These are phyloP conservation scores for Alternaria gansuensis DNA, from an alignment of 2,329 filamentous ascomycete species.

Conservation along the genomic window DNA sequence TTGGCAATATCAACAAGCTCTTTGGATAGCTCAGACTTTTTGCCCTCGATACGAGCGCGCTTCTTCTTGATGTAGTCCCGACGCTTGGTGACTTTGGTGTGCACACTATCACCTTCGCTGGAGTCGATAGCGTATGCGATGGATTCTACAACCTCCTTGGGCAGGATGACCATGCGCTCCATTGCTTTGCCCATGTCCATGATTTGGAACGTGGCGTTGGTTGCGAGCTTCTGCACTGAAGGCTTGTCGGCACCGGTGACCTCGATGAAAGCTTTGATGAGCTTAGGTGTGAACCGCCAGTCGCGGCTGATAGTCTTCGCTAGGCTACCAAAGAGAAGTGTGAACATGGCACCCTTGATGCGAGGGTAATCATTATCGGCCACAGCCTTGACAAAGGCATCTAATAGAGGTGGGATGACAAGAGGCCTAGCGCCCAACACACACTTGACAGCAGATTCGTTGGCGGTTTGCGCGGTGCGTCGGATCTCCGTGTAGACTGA, in stretches of 20 bases:
- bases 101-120: constrained; percentile 65
- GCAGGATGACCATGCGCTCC: constrained; percentile 84
- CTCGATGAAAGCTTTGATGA: constrained; percentile 89
- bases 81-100: constrained; percentile 68
- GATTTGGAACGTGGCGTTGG: constrained; percentile 81
- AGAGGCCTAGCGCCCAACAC: constrained; percentile 87
- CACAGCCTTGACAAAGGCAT: constrained; percentile 79
- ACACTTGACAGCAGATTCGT: constrained; percentile 91
- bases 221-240: constrained; percentile 89
- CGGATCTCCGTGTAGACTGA: constrained; percentile 95
- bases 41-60: constrained; percentile 78
- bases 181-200: constrained; percentile 91
- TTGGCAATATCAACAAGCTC: constrained; percentile 82
- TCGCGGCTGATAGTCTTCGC: constrained; percentile 87
- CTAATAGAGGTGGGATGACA: constrained; percentile 87
- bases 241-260: constrained; percentile 91
- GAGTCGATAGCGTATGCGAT: constrained; percentile 60
- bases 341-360: constrained; percentile 95
- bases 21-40: constrained; percentile 80
- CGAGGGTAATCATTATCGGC: constrained; percentile 83
- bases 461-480: constrained; percentile 88
- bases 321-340: constrained; percentile 85
- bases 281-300: constrained; percentile 92
- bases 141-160: constrained; percentile 73
- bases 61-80: constrained; percentile 78